Percentiles rank a stretch among this genome's conserved stretches.
Evolutionary conservation across 495 filamentous ascomycete genomes (phyloP).

Genomic region (Xylaria scruposa): DNA sequence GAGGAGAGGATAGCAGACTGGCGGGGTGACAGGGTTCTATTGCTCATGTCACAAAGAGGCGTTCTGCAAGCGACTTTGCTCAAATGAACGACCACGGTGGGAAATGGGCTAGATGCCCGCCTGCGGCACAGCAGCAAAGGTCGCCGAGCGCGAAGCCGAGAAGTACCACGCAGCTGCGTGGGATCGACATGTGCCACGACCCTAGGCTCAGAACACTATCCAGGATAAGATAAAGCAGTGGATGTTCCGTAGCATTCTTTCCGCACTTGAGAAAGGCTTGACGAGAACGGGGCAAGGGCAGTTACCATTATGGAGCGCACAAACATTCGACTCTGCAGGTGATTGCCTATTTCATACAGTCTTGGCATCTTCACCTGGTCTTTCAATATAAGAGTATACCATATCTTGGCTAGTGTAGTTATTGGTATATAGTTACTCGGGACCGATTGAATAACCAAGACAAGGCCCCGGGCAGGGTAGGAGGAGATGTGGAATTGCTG

Average conservation of each 20-base stretch:
- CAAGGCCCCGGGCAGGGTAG: neutral
- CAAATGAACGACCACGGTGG: neutral
- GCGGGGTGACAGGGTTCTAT: conserved; percentile 22
- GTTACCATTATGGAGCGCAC: neutral
- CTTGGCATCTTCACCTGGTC: neutral
- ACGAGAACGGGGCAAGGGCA: conserved; percentile 4
- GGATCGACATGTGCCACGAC: conserved; percentile 15
- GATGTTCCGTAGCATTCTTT: conserved; percentile 10
- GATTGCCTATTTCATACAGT: neutral
- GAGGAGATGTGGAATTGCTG: neutral
- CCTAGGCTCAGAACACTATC: neutral
- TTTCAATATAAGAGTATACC: neutral
- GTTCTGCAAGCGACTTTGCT: conserved; percentile 14
- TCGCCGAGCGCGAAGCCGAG: conserved; percentile 11
- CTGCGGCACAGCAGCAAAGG: conserved; percentile 25
- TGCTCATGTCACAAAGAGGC: conserved; percentile 16
- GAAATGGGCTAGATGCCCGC: conserved; percentile 22
- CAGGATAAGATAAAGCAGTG: neutral
- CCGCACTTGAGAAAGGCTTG: neutral
- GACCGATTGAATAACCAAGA: conserved; percentile 13
- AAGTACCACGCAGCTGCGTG: conserved; percentile 22
- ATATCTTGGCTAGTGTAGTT: neutral
- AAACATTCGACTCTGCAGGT: neutral
- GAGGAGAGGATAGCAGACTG: conserved; percentile 7
- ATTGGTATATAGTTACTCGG: conserved; percentile 3